A percentile compares a stretch with the other conserved stretches of the same genome.
Conservation (phyloP, 257 asterid genomes). For the Forsythia suspensa region DNA sequence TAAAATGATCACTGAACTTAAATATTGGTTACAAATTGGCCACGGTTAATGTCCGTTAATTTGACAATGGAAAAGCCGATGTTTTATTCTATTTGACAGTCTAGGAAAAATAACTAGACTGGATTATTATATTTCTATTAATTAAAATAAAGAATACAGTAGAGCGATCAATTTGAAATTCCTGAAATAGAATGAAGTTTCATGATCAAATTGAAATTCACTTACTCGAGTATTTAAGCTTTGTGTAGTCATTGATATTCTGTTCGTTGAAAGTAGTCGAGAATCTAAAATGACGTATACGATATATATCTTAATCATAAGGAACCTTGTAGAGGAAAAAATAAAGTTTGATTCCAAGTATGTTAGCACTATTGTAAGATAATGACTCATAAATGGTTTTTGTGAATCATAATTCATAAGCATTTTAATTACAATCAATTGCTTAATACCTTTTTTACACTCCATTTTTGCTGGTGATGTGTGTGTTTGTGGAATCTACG, state of each 20-base stretch:
- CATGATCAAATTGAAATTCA: not conserved
- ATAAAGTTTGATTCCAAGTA: slow-evolving; percentile 12
- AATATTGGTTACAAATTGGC: not conserved
- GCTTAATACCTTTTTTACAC: not conserved
- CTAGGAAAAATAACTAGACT: no score
- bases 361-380: not conserved
- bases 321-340: slow-evolving; percentile 17
- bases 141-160: no score
- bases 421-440: not conserved
- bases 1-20: not conserved
- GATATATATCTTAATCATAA: slow-evolving; percentile 25
- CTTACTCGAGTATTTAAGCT: no score
- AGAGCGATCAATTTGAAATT: no score
- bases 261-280: slow-evolving; percentile 26
- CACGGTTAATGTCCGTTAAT: not conserved
- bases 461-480: not conserved
- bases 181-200: not conserved
- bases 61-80: no score
- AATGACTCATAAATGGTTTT: not conserved
- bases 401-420: not conserved
- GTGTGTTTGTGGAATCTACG: not conserved
- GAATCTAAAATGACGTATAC: slow-evolving; percentile 20
- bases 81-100: no score
- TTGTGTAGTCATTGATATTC: slow-evolving; percentile 20
- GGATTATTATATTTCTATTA: not conserved